Evolutionary conservation across 1,139 yeast species (phyloP), one percentile per base, ranked within the genome.

Genomic region (Yamadazyma conglobata): DNA sequence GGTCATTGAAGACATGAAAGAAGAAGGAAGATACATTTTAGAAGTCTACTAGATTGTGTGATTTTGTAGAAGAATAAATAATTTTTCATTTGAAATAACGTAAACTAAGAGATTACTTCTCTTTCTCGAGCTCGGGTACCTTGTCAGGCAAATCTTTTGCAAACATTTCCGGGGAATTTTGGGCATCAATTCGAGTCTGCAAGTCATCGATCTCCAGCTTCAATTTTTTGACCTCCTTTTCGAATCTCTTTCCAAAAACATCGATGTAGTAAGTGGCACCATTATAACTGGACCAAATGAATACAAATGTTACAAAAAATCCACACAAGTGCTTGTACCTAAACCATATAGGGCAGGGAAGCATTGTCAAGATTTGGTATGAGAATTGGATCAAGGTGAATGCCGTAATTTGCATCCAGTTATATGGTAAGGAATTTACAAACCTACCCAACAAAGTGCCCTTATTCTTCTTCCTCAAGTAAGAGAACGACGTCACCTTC

Each of bases 201-300:
- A 80, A 56, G 17, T 66, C 70, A 10, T 64, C 70, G 16, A 91
- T 75, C 50, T 89, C 96, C 15, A 58, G 57, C 52, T 79, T 84
- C 47, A 91, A 65, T 49, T 74, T 73, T 19, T 66, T 61, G 23
- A 89, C 86, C 53, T 91, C 96, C 48, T 82, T 86, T 50, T 80
- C 95, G 57, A 84, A 79, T 48, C 87, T 70, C 51, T 81, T 84
- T 36, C 95, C 96, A 58, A 89, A 91, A 25, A 83, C 82, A 50
- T 91, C 97, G 36, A 91, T 72, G 52, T 91, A 91, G 52, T 86
- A 91, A 1, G 95, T 86, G 2, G 97, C 97, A 19, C 98, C 98
- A 46, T 91, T 89, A 55, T 83, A 86, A 29, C 88, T 70, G 2
- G 97, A 94, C 60, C 79, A 73, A 21, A 79, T 57, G 47, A 88